phyloP scores from a whole-genome alignment of 768 basidiomycete genomes.

The Mycena indigotica region DNA sequence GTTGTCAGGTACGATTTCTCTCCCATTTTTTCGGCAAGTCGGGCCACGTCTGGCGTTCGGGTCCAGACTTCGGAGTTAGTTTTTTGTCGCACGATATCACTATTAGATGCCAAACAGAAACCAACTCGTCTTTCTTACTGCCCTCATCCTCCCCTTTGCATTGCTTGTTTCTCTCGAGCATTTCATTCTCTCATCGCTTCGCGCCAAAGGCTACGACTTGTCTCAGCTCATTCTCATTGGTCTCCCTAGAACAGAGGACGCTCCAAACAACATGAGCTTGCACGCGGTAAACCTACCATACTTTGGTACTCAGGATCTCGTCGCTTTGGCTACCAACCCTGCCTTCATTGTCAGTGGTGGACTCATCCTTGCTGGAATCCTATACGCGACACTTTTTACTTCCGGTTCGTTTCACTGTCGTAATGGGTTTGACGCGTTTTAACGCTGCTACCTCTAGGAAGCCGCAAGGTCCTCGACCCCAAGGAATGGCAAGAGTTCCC shows the following conservation, averaged over 20 bases:
- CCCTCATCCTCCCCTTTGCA: conserved; percentile 51
- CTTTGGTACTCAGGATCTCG: conserved; percentile 40
- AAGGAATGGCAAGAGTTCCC: conserved; percentile 81
- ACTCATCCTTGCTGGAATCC: conserved; percentile 47
- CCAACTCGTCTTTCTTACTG: conserved; percentile 57
- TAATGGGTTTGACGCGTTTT: conserved; percentile 23
- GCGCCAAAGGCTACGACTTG: conserved; percentile 58
- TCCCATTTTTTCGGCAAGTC: neutral
- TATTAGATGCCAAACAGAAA: conserved; percentile 54
- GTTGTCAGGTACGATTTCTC: neutral
- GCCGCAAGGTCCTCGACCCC: conserved; percentile 72
- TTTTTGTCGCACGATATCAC: conserved; percentile 4
- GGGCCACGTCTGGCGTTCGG: neutral
- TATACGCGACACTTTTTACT: conserved; percentile 57
- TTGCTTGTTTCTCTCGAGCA: conserved; percentile 49
- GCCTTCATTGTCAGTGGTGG: conserved; percentile 56
- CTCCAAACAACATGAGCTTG: conserved; percentile 28
- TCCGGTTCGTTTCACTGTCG: conserved; percentile 34
- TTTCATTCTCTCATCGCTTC: conserved; percentile 46
- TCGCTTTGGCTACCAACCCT: conserved; percentile 43
- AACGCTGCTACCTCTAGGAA: conserved; percentile 11
- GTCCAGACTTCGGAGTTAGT: conserved; percentile 6
- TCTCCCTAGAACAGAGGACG: conserved; percentile 40
- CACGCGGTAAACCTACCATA: conserved; percentile 39
- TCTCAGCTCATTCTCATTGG: conserved; percentile 66